These are phyloP conservation scores for Paramarasmius palmivorus DNA, from an alignment of 1,284 basidiomycete species.

Conservation along the genomic window DNA sequence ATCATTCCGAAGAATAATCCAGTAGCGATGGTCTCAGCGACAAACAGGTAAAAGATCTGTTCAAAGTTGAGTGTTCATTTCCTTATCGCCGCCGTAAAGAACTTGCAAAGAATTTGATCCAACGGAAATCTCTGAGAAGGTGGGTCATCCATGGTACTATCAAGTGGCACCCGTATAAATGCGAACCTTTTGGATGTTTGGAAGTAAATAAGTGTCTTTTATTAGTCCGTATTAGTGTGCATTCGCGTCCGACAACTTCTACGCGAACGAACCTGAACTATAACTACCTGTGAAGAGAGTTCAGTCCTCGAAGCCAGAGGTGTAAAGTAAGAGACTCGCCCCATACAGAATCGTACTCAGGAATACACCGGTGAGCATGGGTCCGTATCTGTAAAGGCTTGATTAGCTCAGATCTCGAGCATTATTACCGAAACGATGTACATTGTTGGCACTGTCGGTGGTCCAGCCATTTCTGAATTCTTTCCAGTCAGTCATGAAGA, in stretches of 20 bases:
- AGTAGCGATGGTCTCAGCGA: slow-evolving; percentile 31
- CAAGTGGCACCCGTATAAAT: too few relatives aligned
- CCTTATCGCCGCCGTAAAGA: not conserved
- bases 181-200: not conserved
- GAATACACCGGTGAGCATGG: slow-evolving; percentile 8
- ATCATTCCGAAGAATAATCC: slow-evolving; percentile 30
- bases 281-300: slow-evolving; percentile 18
- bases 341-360: slow-evolving; percentile 22
- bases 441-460: too few relatives aligned
- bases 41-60: slow-evolving; percentile 28
- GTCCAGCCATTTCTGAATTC: too few relatives aligned
- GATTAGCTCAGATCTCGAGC: too few relatives aligned
- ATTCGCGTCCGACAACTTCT: not conserved
- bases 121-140: not conserved
- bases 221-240: not conserved
- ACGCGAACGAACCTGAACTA: slow-evolving; percentile 23
- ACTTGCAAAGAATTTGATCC: not conserved
- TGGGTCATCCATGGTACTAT: too few relatives aligned
- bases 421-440: too few relatives aligned
- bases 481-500: too few relatives aligned
- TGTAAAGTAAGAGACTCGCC: slow-evolving; percentile 16
- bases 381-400: slow-evolving; percentile 3
- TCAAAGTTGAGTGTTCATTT: not conserved
- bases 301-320: not conserved
- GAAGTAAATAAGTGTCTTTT: slow-evolving; percentile 1